Conservation (phyloP, 352 stramenopile genomes). For the Globisporangium polare region DNA sequence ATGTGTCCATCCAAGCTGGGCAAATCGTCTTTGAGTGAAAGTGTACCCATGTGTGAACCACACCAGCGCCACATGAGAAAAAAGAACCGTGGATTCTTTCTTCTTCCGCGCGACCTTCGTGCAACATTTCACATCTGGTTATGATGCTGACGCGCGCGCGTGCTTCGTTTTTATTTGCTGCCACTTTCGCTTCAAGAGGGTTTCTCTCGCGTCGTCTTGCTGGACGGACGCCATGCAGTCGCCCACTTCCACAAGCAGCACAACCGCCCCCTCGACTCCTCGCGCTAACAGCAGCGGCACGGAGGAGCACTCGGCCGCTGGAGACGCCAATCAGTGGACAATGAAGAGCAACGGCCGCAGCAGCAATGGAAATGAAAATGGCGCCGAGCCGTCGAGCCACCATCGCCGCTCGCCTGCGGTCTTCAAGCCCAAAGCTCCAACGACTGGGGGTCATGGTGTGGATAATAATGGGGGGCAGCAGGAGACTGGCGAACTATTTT, state of each 20-base stretch:
- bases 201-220: background rate
- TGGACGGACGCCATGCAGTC: background rate
- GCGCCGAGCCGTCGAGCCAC: background rate
- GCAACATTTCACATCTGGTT: background rate
- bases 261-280: background rate
- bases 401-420: background rate
- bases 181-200: background rate
- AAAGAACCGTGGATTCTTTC: constrained; percentile 1
- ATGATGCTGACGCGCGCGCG: background rate
- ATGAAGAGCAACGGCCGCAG: background rate
- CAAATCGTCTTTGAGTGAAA: background rate
- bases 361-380: background rate
- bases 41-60: background rate
- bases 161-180: background rate
- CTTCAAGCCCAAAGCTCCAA: background rate
- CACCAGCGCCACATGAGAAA: background rate
- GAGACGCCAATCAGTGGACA: background rate
- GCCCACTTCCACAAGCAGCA: background rate
- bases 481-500: constrained; percentile 2
- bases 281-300: background rate
- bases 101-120: background rate
- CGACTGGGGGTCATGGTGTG: background rate
- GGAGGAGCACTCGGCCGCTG: background rate
- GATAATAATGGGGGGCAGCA: background rate
- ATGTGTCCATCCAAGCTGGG: background rate